These are phyloP conservation scores for Eragrostis tef DNA, from an alignment of 202 grass and related monocot species.

Conservation along the genomic window DNA sequence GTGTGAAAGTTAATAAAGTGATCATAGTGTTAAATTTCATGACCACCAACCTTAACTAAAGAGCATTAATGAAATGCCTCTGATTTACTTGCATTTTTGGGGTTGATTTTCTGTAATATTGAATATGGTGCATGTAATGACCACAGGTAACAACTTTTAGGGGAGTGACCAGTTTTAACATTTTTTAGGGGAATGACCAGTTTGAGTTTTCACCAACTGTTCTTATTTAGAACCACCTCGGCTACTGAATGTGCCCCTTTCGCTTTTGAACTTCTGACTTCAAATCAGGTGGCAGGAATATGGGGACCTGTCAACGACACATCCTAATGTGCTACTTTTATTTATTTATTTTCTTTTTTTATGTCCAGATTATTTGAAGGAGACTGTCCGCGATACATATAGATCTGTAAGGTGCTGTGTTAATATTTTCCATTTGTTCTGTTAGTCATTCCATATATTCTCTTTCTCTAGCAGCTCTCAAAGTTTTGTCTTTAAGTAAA, in stretches of 20 bases:
- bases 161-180: too few relatives aligned
- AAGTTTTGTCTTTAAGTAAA: slow-evolving; percentile 24
- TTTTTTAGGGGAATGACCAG: too few relatives aligned
- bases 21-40: not conserved
- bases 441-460: slow-evolving; percentile 24
- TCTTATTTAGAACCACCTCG: slow-evolving; percentile 22
- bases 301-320: not conserved
- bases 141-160: not conserved
- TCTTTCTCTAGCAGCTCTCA: slow-evolving; percentile 3
- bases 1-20: slow-evolving; percentile 9
- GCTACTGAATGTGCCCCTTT: slow-evolving; percentile 25
- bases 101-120: not conserved
- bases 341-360: slow-evolving; percentile 39
- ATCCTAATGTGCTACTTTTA: not conserved
- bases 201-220: not conserved
- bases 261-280: not conserved
- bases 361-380: slow-evolving; percentile 77
- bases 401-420: slow-evolving; percentile 67
- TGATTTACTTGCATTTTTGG: not conserved
- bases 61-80: not conserved
- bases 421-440: slow-evolving; percentile 18
- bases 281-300: slow-evolving; percentile 24
- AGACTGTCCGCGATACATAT: slow-evolving; percentile 66
- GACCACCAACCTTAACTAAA: not conserved
- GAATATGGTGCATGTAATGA: not conserved